A percentile compares a stretch with the other conserved stretches of the same genome.
Evolutionary conservation across 179 eudicot genomes (phyloP).

Genomic region (Carnegiea gigantea): DNA sequence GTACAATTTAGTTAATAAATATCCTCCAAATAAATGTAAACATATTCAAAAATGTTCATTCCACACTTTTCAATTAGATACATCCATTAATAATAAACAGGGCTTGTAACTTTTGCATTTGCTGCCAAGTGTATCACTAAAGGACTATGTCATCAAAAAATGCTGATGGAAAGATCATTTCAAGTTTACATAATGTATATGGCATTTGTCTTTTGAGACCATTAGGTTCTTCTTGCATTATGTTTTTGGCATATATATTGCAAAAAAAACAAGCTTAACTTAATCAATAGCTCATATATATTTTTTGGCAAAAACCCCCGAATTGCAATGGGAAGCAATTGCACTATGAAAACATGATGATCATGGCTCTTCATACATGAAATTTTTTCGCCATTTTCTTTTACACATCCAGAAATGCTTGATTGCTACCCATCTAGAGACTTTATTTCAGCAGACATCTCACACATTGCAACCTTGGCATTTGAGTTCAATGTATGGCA

Average conservation of each 20-base stretch:
- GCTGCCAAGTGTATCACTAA: no score
- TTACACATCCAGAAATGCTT: background rate
- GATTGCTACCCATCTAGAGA: background rate
- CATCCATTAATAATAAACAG: no score
- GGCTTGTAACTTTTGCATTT: no score
- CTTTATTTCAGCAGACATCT: conserved; percentile 7
- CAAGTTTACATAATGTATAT: background rate
- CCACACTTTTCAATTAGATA: no score
- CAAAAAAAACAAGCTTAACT: background rate
- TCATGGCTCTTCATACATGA: background rate
- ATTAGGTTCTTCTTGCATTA: background rate
- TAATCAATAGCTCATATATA: background rate
- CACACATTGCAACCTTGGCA: conserved; percentile 6
- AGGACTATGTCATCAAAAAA: background rate
- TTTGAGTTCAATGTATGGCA: background rate
- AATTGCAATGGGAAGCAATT: background rate
- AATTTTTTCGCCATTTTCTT: background rate
- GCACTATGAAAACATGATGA: background rate
- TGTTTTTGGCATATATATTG: background rate
- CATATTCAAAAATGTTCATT: no score
- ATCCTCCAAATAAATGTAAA: no score
- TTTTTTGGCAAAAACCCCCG: background rate
- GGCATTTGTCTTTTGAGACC: background rate
- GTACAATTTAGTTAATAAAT: no score
- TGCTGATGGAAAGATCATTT: background rate